Base-by-base conservation (phyloP, 2,329 filamentous ascomycete genomes). In the Coniochaeta ligniaria region DNA sequence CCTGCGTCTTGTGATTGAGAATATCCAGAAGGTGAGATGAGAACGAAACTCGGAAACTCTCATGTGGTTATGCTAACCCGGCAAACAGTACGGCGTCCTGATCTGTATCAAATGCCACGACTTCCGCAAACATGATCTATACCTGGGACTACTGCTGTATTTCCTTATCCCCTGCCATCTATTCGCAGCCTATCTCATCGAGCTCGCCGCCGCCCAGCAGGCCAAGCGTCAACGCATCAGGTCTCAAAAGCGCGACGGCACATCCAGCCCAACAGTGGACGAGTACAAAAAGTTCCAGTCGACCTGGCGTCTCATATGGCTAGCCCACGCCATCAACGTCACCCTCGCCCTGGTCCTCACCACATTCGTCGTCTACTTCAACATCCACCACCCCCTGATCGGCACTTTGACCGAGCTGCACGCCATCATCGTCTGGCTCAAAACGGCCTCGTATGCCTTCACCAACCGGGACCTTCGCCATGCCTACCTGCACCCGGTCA, bases 391-490 rank as follows among this genome's bases (percentile, higher is more conserved):
- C 74, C 95, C 95, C 0, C 83, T 96, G 20, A 96, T 99, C 67
- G 95, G 95, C 47, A 96, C 92, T 0, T 78, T 96, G 57, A 92
- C 90, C 64, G 91, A 98, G 74, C 76, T 96, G 63, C 95, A 99
- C 72, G 92, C 93, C 64, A 87, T 98, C 68, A 90, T 98, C 60
- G 93, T 98, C 58, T 97, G 93, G 88, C 83, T 99, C 69, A 99
- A 99, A 79, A 93, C 90, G 35, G 91, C 92, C 65, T 97, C 93
- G 0, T 99, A 98, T 71, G 95, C 94, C 26, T 90, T 98, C 69
- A 98, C 95, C 28, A 99, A 99, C 74, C 88, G 95, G 65, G 95
- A 99, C 72, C 84, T 99, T 36, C 90, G 95, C 45, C 92, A 96
- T 71, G 92, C 94, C 20, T 91, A 92, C 71, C 82, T 98, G 24